Evolutionary conservation across 2,329 filamentous ascomycete species (phyloP).

Genomic region (Cadophora sp.): DNA sequence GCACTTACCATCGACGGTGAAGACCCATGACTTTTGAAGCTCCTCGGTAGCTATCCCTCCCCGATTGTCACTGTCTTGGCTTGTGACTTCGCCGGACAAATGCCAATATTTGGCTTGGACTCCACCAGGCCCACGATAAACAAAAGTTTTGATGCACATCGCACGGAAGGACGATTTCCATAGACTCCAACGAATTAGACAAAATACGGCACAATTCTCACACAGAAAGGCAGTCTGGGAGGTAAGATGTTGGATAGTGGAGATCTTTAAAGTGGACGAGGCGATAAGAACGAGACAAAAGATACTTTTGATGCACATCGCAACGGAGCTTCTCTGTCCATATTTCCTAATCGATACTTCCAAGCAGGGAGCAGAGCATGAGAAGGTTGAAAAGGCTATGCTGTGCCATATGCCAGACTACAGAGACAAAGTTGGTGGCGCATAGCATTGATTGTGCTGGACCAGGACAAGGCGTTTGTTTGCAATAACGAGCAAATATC

Average conservation of each 20-base stretch:
- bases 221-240: neutral
- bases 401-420: slow-evolving; percentile 11
- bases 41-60: slow-evolving; percentile 1
- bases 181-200: neutral
- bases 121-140: neutral
- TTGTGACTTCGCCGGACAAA: neutral
- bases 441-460: slow-evolving; percentile 24
- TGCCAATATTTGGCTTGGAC: slow-evolving; percentile 7
- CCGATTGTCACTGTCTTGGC: neutral
- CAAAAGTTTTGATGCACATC: slow-evolving; percentile 25
- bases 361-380: slow-evolving; percentile 19
- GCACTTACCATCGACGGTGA: neutral
- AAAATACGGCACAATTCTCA: neutral
- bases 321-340: slow-evolving; percentile 20
- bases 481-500: slow-evolving; percentile 20
- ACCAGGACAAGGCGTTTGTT: slow-evolving; percentile 16
- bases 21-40: neutral
- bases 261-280: slow-evolving; percentile 16
- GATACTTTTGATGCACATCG: slow-evolving; percentile 27
- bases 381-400: slow-evolving; percentile 17
- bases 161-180: slow-evolving; percentile 28
- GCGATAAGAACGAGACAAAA: slow-evolving; percentile 1
- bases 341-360: slow-evolving; percentile 22
- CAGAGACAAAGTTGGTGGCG: slow-evolving; percentile 18
- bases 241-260: slow-evolving; percentile 9